These are phyloP conservation scores for Hemileccinum rubropunctum DNA, from an alignment of 768 basidiomycete species.

Conservation along the genomic window DNA sequence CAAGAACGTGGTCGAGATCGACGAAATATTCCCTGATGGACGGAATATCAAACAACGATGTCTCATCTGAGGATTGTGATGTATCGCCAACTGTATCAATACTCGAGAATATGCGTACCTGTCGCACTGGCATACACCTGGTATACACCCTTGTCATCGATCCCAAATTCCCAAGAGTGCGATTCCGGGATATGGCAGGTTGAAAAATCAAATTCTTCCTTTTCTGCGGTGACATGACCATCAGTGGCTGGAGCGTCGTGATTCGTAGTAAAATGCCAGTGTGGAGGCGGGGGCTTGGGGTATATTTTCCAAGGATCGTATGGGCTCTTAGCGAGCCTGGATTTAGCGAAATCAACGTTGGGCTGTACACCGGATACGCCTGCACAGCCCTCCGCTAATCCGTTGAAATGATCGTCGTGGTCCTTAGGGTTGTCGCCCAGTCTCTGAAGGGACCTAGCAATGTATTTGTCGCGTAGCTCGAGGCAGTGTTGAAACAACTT, in stretches of 20 bases:
- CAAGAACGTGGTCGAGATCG: constrained; percentile 88
- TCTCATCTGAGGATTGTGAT: constrained; percentile 31
- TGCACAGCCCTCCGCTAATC: constrained; percentile 58
- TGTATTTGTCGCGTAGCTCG: constrained; percentile 94
- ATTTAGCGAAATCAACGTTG: constrained; percentile 43
- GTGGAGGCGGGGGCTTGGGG: constrained; percentile 89
- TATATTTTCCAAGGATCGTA: constrained; percentile 82
- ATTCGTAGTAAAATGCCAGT: constrained; percentile 84
- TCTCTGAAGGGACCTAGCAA: constrained; percentile 79
- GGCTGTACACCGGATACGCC: constrained; percentile 69
- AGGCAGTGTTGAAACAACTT: constrained; percentile 81
- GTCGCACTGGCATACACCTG: constrained; percentile 62
- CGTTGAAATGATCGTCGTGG: constrained; percentile 76
- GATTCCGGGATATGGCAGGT: constrained; percentile 71
- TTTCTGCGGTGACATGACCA: constrained; percentile 20
- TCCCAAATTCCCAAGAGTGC: constrained; percentile 60
- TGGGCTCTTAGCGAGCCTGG: constrained; percentile 26
- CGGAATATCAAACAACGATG: constrained; percentile 76
- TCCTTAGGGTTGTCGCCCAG: constrained; percentile 95
- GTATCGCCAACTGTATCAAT: background rate
- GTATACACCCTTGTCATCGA: constrained; percentile 90
- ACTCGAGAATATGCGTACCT: constrained; percentile 5
- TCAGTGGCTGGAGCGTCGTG: constrained; percentile 45
- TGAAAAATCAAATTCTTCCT: constrained; percentile 64
- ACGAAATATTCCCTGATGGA: constrained; percentile 92